Conservation (phyloP, 208 protist species). For the Leishmania mexicana region DNA sequence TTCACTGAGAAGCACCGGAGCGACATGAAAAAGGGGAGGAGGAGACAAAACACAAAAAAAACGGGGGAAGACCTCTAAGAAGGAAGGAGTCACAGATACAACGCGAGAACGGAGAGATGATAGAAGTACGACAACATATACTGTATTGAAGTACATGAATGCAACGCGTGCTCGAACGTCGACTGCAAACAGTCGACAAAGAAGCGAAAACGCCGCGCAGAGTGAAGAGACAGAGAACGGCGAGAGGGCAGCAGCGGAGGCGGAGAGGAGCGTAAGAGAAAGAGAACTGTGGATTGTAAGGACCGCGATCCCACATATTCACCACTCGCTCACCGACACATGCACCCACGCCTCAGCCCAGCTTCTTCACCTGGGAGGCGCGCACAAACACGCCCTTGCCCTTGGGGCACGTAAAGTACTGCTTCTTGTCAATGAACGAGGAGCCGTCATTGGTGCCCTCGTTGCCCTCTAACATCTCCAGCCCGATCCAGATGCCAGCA, state of each 20-base stretch:
- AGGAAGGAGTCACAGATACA: neutral
- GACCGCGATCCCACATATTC: neutral
- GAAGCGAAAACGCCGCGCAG: neutral
- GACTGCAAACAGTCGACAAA: conserved; percentile 1
- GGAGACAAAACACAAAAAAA: neutral
- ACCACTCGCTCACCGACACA: neutral
- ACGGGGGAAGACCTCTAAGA: neutral
- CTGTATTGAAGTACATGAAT: neutral
- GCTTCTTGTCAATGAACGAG: conserved; percentile 91
- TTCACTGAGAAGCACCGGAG: neutral
- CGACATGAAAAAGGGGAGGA: neutral
- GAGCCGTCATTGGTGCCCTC: conserved; percentile 91
- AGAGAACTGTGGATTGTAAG: neutral
- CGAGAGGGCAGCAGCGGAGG: neutral
- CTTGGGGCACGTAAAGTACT: conserved; percentile 91
- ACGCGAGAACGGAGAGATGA: neutral
- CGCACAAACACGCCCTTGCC: conserved; percentile 91
- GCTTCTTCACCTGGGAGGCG: conserved; percentile 84
- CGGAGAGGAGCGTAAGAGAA: neutral
- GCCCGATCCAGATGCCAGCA: conserved; percentile 87
- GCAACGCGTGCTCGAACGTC: neutral
- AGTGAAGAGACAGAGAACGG: neutral
- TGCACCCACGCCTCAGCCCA: conserved; percentile 19
- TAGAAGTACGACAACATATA: neutral
- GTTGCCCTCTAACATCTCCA: conserved; percentile 91